Conservation (phyloP, 305 asterid species). For the Plantago coronopus region DNA sequence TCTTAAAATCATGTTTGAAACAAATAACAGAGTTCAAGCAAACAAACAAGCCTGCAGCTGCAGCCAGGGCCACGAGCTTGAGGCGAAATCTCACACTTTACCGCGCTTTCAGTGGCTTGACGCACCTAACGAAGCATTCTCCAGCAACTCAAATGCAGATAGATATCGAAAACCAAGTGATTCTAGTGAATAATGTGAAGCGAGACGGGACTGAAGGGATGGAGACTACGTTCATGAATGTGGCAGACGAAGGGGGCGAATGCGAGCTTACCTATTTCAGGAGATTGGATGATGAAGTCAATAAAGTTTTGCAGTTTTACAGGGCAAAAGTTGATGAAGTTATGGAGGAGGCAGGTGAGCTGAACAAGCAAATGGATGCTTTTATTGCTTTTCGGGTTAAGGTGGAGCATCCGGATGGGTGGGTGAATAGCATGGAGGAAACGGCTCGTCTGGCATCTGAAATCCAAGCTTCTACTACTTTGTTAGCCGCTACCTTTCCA, state of each 20-base stretch:
- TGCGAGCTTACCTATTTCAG: conserved; percentile 54
- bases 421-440: conserved; percentile 33
- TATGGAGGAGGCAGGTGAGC: conserved; percentile 36
- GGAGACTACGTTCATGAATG: conserved; percentile 41
- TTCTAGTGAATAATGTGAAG: conserved; percentile 25
- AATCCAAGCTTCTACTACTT: conserved; percentile 36
- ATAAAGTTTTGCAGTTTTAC: conserved; percentile 43
- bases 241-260: conserved; percentile 49
- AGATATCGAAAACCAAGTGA: conserved; percentile 38
- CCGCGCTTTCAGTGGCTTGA: conserved; percentile 50
- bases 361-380: conserved; percentile 72
- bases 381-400: conserved; percentile 61
- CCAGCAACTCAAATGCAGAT: conserved; percentile 7
- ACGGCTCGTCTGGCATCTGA: conserved; percentile 30
- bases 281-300: conserved; percentile 45
- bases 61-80: conserved; percentile 16
- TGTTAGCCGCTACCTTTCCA: conserved; percentile 34
- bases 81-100: conserved; percentile 29
- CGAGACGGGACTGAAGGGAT: conserved; percentile 29
- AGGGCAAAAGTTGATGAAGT: conserved; percentile 35
- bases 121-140: conserved; percentile 14
- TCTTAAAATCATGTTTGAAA: conserved; percentile 30
- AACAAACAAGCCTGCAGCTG: conserved; percentile 12
- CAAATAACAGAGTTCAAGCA: conserved; percentile 33
- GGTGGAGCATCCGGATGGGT: conserved; percentile 45